Conservation (phyloP, 768 basidiomycete genomes). For the Coprinopsis cinerea region DNA sequence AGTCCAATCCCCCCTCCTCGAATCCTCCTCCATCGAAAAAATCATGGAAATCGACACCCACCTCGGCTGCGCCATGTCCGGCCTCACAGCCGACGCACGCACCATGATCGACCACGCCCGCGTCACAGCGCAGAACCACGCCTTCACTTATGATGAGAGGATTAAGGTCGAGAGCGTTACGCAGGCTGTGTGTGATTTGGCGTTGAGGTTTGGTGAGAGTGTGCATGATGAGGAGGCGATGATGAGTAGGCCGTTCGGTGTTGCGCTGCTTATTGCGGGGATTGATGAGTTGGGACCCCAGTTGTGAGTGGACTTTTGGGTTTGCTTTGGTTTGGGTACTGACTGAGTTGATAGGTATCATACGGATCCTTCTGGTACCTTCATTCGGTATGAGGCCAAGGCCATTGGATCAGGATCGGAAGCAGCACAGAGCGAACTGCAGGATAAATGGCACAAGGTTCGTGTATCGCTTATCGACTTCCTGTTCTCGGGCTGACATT, state of each 20-base stretch:
- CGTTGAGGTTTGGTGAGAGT: slow-evolving; percentile 95
- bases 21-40: slow-evolving; percentile 95
- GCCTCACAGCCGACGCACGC: slow-evolving; percentile 93
- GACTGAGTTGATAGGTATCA: slow-evolving; percentile 61
- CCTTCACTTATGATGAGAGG: slow-evolving; percentile 93
- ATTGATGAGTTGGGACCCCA: slow-evolving; percentile 95
- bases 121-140: slow-evolving; percentile 92
- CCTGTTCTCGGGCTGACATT: not conserved
- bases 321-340: not conserved
- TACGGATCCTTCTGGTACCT: slow-evolving; percentile 98
- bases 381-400: slow-evolving; percentile 94
- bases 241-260: slow-evolving; percentile 99
- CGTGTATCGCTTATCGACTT: slow-evolving; percentile 9
- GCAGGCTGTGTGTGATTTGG: slow-evolving; percentile 97
- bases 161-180: slow-evolving; percentile 98
- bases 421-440: slow-evolving; percentile 93
- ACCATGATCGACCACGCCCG: slow-evolving; percentile 99
- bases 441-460: slow-evolving; percentile 96
- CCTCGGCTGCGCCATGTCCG: slow-evolving; percentile 97
- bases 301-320: slow-evolving; percentile 52
- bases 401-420: slow-evolving; percentile 98
- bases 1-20: slow-evolving; percentile 92
- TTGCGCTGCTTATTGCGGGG: slow-evolving; percentile 95
- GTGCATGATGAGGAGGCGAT: slow-evolving; percentile 98
- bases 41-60: slow-evolving; percentile 99